Evolutionary conservation across 2,329 filamentous ascomycete genomes (phyloP), one percentile per base, ranked within the genome.

Genomic region (Beauveria medogensis): DNA sequence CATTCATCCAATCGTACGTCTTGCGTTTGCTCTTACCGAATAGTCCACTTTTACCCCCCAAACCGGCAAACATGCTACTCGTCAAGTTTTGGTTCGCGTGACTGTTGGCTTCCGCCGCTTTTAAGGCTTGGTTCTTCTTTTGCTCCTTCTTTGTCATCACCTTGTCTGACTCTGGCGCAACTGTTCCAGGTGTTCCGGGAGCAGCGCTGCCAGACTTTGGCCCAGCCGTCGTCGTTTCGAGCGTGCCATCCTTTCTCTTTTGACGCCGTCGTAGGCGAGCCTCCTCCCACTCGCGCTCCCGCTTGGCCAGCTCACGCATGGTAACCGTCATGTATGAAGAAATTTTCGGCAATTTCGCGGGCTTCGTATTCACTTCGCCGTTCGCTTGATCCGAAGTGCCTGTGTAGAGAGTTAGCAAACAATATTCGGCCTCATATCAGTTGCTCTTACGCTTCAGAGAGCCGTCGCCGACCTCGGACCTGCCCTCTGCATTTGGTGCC

Each of bases 61-160:
- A 81, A 1, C 82, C 80, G 0, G 78, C 76, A 64, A 90, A 90
- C 77, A 91, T 83, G 64, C 85, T 86, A 59, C 90, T 90, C 0
- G 92, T 96, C 60, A 86, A 81, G 70, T 97, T 96, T 28, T 93
- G 91, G 64, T 88, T 89, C 24, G 87, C 85, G 65, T 93, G 91
- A 65, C 88, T 89, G 62, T 87, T 87, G 20, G 88, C 88, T 69
- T 95, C 91, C 0, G 86, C 89, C 24, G 87, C 83, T 67, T 89
- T 90, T 63, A 91, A 87, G n/a, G 86, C 83, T 66, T 88, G 82
- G 65, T 87, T 89, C 73, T 88, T 91, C 70, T 88, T 85, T 63
- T 80, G 81, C 72, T 96, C 92, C 76, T 97, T 97, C 80, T 97
- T 97, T 5, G 88, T 89, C 56, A 90, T 81, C 3, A 85, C 81